A percentile compares a stretch with the other conserved stretches of the same genome.
phyloP scores from a whole-genome alignment of 768 basidiomycete genomes.

The Collybia sp. region DNA sequence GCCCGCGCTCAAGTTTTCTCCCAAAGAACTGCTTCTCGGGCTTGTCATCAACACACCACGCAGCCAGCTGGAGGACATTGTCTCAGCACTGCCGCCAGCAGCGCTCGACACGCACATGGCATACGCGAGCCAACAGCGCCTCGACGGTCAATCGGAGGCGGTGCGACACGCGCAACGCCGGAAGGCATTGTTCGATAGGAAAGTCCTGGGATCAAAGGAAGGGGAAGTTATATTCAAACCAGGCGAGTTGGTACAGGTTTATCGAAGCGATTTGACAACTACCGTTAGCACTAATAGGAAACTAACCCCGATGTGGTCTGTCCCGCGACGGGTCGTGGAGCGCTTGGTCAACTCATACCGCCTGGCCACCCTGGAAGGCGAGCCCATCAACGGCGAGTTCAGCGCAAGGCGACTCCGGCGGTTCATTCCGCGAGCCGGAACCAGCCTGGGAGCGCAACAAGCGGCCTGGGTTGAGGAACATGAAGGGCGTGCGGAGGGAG shows the following conservation, averaged over 20 bases:
- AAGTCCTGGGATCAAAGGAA: constrained; percentile 9
- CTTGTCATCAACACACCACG: not conserved
- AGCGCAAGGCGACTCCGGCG: not conserved
- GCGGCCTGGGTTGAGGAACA: too few species aligned
- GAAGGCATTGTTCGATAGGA: constrained; percentile 22
- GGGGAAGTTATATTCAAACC: constrained; percentile 23
- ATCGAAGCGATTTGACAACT: too few species aligned
- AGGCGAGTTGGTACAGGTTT: too few species aligned
- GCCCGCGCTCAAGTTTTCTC: not conserved
- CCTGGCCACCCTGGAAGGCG: not conserved
- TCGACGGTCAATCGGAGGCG: constrained; percentile 20
- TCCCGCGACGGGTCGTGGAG: constrained; percentile 9
- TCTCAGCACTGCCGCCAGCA: not conserved
- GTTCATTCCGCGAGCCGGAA: not conserved
- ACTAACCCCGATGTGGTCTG: constrained; percentile 24
- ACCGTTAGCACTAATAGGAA: constrained; percentile 20
- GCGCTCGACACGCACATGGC: not conserved
- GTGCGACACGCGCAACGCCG: constrained; percentile 20
- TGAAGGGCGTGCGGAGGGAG: too few species aligned
- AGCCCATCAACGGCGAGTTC: not conserved
- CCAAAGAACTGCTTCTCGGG: not conserved
- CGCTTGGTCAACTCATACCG: constrained; percentile 1
- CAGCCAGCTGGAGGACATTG: not conserved
- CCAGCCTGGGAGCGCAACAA: too few species aligned
- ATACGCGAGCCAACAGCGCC: constrained; percentile 21